Percentiles rank a stretch among this genome's conserved stretches.
phyloP scores from a whole-genome alignment of 2,329 filamentous ascomycete genomes.

The Rugonectria rugulosa region DNA sequence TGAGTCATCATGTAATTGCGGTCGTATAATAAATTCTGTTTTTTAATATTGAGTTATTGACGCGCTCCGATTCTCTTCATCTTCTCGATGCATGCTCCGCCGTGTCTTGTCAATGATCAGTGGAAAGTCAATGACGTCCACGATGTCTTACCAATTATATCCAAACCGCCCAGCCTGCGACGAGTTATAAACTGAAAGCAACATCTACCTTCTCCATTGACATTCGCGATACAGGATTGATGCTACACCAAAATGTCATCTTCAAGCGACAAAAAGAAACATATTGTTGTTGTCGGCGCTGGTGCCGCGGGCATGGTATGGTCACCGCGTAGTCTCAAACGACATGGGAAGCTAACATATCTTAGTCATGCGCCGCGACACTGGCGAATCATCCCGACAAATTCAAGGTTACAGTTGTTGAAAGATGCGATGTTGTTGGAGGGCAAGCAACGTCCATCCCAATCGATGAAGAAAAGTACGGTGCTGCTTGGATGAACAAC shows the following conservation, averaged over 20 bases:
- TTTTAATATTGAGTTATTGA: not conserved
- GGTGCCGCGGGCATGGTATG: slow-evolving; percentile 68
- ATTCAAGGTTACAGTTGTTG: slow-evolving; percentile 71
- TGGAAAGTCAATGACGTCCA: slow-evolving; percentile 29
- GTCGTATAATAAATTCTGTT: not conserved
- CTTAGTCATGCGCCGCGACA: slow-evolving; percentile 69
- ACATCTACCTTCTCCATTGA: too few species aligned
- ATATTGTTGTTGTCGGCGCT: slow-evolving; percentile 66
- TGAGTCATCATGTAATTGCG: too few species aligned
- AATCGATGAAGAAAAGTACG: slow-evolving; percentile 63
- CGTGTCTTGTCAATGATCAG: not conserved
- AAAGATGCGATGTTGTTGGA: slow-evolving; percentile 64
- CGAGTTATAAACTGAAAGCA: too few species aligned
- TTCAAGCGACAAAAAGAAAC: slow-evolving; percentile 45
- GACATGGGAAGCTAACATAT: not conserved
- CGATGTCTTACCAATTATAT: slow-evolving; percentile 9
- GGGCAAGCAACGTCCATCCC: slow-evolving; percentile 68
- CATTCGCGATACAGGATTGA: too few species aligned
- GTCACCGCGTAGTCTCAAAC: not conserved
- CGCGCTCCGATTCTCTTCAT: not conserved
- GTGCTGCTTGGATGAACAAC: slow-evolving; percentile 68
- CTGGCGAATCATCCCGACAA: slow-evolving; percentile 70
- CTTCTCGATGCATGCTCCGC: not conserved
- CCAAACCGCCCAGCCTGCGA: too few species aligned
- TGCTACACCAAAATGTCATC: slow-evolving; percentile 17